These are phyloP conservation scores for Macrocybe gigantea DNA, from an alignment of 768 basidiomycete species.

Conservation along the genomic window DNA sequence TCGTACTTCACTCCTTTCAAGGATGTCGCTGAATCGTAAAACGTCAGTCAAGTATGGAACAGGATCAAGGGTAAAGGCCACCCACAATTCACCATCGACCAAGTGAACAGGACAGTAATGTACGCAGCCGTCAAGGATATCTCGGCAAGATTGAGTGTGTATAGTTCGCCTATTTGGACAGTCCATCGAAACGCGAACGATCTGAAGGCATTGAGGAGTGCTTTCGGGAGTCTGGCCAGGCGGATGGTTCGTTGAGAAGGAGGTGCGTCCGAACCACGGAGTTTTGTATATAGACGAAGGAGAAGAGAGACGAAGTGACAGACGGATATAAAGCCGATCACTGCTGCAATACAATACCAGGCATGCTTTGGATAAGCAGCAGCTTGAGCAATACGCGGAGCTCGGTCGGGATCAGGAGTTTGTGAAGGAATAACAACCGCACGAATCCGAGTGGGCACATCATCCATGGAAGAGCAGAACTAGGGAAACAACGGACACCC, in stretches of 20 bases:
- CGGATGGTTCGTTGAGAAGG: background rate
- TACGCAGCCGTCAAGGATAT: conserved; percentile 28
- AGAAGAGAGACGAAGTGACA: conserved; percentile 4
- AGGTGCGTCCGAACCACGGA: background rate
- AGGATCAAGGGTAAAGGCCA: background rate
- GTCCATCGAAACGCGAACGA: conserved; percentile 14
- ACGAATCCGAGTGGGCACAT: background rate
- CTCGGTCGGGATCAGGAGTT: conserved; percentile 4
- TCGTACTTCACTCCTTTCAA: conserved; percentile 24
- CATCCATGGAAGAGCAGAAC: background rate
- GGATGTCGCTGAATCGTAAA: conserved; percentile 21
- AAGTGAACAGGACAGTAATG: conserved; percentile 20
- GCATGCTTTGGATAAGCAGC: conserved; percentile 7
- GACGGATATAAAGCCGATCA: conserved; percentile 9
- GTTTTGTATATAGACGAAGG: background rate
- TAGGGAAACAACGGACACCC: background rate
- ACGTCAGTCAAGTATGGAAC: background rate
- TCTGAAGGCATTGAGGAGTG: conserved; percentile 9
- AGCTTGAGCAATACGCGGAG: conserved; percentile 5
- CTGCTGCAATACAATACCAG: conserved; percentile 13
- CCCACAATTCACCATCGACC: conserved; percentile 34
- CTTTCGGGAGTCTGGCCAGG: conserved; percentile 9
- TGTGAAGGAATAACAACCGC: conserved; percentile 2
- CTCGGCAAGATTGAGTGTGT: conserved; percentile 30
- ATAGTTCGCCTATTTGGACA: conserved; percentile 21